Evolutionary conservation across 1,284 basidiomycete genomes (phyloP).

Genomic region (Rugosomyces carneus): DNA sequence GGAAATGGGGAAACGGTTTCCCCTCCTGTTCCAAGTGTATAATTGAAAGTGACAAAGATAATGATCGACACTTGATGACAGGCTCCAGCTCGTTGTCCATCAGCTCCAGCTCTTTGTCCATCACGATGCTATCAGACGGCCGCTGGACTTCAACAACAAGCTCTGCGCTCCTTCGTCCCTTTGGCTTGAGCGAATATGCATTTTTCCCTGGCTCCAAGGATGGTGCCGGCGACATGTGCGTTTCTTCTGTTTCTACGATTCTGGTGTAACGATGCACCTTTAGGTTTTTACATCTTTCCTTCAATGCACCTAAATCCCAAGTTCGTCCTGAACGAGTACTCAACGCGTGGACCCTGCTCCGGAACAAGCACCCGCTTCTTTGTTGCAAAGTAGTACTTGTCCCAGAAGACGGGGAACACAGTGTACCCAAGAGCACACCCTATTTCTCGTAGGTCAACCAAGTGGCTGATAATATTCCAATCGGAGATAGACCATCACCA

Average conservation of each 20-base stretch:
- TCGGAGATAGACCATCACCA: not conserved
- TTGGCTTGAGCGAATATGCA: conserved; percentile 27
- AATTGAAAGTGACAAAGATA: too few species aligned
- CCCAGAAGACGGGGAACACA: conserved; percentile 15
- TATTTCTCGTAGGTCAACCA: conserved; percentile 25
- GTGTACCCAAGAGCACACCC: conserved; percentile 16
- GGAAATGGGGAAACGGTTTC: too few species aligned
- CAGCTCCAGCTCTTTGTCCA: too few species aligned
- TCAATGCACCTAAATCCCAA: conserved; percentile 26
- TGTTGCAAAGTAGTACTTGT: conserved; percentile 27
- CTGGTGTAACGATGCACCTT: too few species aligned
- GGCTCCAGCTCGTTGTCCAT: too few species aligned
- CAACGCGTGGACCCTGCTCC: conserved; percentile 38
- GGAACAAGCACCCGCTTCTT: conserved; percentile 39
- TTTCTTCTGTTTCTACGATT: not conserved
- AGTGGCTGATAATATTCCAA: not conserved
- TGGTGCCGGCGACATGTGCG: conserved; percentile 29
- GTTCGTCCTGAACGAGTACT: conserved; percentile 29
- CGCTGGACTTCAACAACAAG: not conserved
- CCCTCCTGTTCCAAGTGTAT: too few species aligned
- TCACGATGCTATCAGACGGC: not conserved
- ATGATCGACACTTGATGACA: too few species aligned
- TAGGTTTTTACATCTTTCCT: conserved; percentile 38
- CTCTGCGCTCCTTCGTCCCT: conserved; percentile 2
- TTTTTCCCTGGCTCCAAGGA: conserved; percentile 25